Percentiles rank a stretch among this genome's conserved stretches.
Evolutionary conservation across 2,329 filamentous ascomycete species (phyloP).

Genomic region (Xylariaceae sp.): DNA sequence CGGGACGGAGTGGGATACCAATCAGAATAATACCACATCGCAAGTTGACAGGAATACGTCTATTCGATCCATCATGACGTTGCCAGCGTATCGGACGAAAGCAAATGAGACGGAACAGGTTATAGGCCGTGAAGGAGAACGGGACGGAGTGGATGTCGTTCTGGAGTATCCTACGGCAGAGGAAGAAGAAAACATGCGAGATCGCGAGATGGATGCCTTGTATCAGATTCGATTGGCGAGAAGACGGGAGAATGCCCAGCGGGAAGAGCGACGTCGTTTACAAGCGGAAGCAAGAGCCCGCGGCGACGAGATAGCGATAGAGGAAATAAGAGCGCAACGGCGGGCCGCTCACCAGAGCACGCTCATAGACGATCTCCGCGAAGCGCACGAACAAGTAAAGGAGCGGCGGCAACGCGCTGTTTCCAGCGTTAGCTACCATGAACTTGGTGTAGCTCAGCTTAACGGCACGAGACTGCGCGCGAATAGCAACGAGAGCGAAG

Average conservation of each 20-base stretch:
- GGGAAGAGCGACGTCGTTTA: conserved; percentile 72
- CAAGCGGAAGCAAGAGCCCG: conserved; percentile 72
- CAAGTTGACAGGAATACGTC: conserved; percentile 80
- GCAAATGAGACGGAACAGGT: conserved; percentile 78
- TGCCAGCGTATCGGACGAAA: conserved; percentile 79
- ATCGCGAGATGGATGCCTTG: conserved; percentile 89
- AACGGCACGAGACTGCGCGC: conserved; percentile 77
- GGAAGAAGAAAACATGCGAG: conserved; percentile 75
- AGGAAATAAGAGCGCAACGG: conserved; percentile 63
- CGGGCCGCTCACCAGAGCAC: conserved; percentile 50
- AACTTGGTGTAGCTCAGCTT: conserved; percentile 74
- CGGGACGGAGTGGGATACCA: conserved; percentile 28
- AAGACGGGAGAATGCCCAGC: conserved; percentile 73
- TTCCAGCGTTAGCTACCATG: conserved; percentile 75
- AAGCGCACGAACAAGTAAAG: conserved; percentile 59
- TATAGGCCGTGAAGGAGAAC: conserved; percentile 85
- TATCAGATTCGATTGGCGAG: conserved; percentile 86
- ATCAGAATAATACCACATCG: conserved; percentile 34
- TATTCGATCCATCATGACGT: conserved; percentile 89
- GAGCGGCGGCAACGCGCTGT: conserved; percentile 67
- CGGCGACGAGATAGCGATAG: conserved; percentile 71
- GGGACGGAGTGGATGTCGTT: conserved; percentile 88
- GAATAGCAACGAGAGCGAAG: conserved; percentile 73
- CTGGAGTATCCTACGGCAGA: conserved; percentile 81
- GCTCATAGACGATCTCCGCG: conserved; percentile 62